phyloP scores from a whole-genome alignment of 2,329 filamentous ascomycete genomes.

The Apiospora saccharicola region DNA sequence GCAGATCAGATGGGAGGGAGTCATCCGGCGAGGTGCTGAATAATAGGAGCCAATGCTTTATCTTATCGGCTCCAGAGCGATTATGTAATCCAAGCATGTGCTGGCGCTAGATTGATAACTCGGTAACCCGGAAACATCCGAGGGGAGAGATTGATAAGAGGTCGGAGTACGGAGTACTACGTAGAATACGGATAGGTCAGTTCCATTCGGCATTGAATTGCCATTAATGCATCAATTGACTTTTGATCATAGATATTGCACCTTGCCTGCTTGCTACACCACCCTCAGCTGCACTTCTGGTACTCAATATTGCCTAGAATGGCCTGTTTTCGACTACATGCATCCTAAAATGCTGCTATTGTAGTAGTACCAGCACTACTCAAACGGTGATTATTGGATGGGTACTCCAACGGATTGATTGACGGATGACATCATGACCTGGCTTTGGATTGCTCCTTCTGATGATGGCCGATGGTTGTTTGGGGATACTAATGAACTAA shows the following conservation, averaged over 20 bases:
- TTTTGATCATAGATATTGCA: neutral
- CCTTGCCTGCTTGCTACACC: neutral
- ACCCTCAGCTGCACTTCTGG: neutral
- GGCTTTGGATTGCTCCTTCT: neutral
- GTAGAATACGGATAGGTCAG: neutral
- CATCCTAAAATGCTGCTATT: neutral
- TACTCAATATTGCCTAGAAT: neutral
- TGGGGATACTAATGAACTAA: neutral
- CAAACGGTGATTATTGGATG: neutral
- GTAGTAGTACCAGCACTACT: neutral
- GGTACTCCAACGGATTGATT: neutral
- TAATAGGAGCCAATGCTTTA: slow-evolving; percentile 19
- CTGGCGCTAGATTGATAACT: neutral
- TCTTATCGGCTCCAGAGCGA: slow-evolving; percentile 20
- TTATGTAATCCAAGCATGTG: neutral
- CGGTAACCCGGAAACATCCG: neutral
- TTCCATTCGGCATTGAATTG: neutral
- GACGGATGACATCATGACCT: slow-evolving; percentile 14
- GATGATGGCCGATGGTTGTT: neutral
- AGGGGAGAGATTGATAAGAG: neutral
- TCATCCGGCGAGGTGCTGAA: slow-evolving; percentile 4
- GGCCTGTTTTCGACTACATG: neutral
- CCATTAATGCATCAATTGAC: neutral
- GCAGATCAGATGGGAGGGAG: slow-evolving; percentile 2
- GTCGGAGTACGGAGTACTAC: too few relatives aligned